phyloP scores from a whole-genome alignment of 1,139 yeast species.

The Meyerozyma smithsonii region DNA sequence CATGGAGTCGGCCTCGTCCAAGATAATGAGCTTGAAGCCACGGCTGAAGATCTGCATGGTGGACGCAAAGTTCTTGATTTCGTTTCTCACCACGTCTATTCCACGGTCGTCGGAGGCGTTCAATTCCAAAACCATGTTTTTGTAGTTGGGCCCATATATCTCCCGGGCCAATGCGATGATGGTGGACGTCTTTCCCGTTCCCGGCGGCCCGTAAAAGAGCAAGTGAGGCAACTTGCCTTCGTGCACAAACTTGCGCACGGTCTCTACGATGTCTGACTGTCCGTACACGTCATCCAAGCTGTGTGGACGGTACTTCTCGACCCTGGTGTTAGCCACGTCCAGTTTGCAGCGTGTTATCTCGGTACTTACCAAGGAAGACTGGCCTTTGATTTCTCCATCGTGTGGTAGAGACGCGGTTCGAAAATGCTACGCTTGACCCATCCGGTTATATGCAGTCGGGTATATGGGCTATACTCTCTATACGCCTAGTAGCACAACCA shows the following conservation, averaged over 20 bases:
- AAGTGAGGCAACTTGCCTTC: conserved; percentile 86
- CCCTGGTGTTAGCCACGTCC: conserved; percentile 41
- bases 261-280: conserved; percentile 79
- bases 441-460: too few relatives aligned
- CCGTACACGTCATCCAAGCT: conserved; percentile 85
- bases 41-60: conserved; percentile 83
- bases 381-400: conserved; percentile 1
- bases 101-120: conserved; percentile 88
- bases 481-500: neutral
- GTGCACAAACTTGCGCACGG: conserved; percentile 76
- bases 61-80: conserved; percentile 78
- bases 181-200: conserved; percentile 95
- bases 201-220: conserved; percentile 95
- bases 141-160: conserved; percentile 81
- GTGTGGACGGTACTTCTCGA: conserved; percentile 91
- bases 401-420: neutral
- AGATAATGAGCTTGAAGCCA: conserved; percentile 83
- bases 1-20: conserved; percentile 99
- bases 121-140: conserved; percentile 86
- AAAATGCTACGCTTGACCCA: neutral
- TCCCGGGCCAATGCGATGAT: conserved; percentile 87
- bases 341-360: too few relatives aligned
- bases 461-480: neutral
- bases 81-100: conserved; percentile 79
- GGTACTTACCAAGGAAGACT: conserved; percentile 4